Conservation (phyloP, 2,329 filamentous ascomycete genomes). For the Penicillium sp. region DNA sequence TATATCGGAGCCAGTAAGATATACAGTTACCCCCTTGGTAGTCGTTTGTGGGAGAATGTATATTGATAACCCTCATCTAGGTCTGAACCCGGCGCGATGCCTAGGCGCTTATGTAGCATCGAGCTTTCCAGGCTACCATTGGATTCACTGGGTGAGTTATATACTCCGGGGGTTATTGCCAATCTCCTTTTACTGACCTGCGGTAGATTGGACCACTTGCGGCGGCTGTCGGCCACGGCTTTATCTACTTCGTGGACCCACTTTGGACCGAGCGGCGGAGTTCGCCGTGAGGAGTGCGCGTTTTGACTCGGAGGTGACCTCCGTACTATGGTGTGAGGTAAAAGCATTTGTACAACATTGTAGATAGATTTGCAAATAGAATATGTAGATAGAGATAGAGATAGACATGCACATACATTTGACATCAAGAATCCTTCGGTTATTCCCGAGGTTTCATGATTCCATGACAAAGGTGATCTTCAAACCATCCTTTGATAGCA, state of each 20-base stretch:
- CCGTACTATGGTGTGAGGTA: neutral
- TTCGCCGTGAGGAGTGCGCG: conserved; percentile 11
- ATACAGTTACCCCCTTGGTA: neutral
- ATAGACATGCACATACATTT: neutral
- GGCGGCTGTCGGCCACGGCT: conserved; percentile 33
- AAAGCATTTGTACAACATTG: neutral
- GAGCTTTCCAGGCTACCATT: conserved; percentile 38
- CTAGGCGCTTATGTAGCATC: conserved; percentile 49
- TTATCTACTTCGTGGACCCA: conserved; percentile 34
- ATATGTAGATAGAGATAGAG: neutral
- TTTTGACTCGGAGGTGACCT: conserved; percentile 11
- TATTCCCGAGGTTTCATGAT: neutral
- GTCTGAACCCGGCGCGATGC: conserved; percentile 50
- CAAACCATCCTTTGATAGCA: neutral
- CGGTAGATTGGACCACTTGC: conserved; percentile 30
- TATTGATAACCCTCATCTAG: conserved; percentile 17
- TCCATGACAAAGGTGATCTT: no score
- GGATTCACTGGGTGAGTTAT: conserved; percentile 40
- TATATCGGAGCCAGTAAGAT: conserved; percentile 44
- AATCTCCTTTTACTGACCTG: conserved; percentile 4
- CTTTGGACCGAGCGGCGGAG: conserved; percentile 24
- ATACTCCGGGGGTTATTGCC: neutral
- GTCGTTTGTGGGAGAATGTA: neutral
- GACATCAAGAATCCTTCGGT: neutral
- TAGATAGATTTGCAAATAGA: neutral